Percentiles rank a stretch among this genome's conserved stretches.
Evolutionary conservation across 2,329 filamentous ascomycete species (phyloP).

Genomic region (Colletotrichum scovillei): DNA sequence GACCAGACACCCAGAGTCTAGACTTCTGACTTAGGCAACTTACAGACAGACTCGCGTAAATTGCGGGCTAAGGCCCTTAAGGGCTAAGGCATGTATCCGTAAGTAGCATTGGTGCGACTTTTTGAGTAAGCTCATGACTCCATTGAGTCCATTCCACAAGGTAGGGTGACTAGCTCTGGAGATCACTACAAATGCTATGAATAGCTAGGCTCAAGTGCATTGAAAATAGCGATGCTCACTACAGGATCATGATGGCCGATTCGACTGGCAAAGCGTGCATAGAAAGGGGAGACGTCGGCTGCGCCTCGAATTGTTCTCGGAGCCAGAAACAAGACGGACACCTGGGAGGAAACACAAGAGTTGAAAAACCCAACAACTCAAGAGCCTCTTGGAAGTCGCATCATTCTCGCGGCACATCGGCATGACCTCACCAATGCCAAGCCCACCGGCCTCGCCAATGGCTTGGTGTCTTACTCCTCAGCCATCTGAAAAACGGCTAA

Average conservation of each 20-base stretch:
- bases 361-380: neutral
- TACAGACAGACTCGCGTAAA: no score
- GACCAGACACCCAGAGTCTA: neutral
- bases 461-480: conserved; percentile 8
- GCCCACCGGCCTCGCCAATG: neutral
- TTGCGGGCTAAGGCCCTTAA: no score
- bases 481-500: conserved; percentile 1
- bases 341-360: neutral
- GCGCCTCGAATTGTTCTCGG: no score
- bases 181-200: neutral
- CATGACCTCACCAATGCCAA: neutral
- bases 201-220: neutral
- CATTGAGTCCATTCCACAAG: conserved; percentile 16
- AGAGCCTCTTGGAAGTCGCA: neutral
- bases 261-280: neutral
- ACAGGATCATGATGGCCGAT: neutral
- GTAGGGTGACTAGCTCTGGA: conserved; percentile 7
- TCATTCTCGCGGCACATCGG: conserved; percentile 2
- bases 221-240: neutral
- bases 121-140: conserved; percentile 5
- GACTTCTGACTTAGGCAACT: neutral
- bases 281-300: no score
- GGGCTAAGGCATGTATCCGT: no score
- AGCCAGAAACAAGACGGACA: neutral
- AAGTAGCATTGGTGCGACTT: neutral